A percentile compares a stretch with the other conserved stretches of the same genome.
Conservation (phyloP, 1,284 basidiomycete genomes). For the Ganoderma lucidum region DNA sequence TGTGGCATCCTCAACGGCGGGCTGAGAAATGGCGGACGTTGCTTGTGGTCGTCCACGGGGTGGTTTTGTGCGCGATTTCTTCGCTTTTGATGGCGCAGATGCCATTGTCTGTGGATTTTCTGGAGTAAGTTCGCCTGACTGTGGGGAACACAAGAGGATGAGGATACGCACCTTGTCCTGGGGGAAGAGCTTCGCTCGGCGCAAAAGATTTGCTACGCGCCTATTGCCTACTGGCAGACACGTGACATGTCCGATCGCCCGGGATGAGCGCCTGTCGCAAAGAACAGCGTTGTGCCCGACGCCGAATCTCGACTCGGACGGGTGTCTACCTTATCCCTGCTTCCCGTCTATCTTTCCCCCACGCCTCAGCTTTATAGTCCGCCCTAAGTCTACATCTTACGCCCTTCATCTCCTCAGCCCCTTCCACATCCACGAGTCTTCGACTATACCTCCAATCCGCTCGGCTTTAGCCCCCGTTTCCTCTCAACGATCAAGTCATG, state of each 20-base stretch:
- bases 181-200: slow-evolving; percentile 20
- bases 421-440: not conserved
- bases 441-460: slow-evolving; percentile 11
- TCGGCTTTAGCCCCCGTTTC: slow-evolving; percentile 8
- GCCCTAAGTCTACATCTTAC: not conserved
- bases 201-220: slow-evolving; percentile 34
- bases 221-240: slow-evolving; percentile 13
- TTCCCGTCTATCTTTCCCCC: not conserved
- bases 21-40: slow-evolving; percentile 68
- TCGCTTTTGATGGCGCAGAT: slow-evolving; percentile 50
- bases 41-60: slow-evolving; percentile 59
- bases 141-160: slow-evolving; percentile 1
- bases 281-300: not conserved
- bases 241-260: slow-evolving; percentile 14
- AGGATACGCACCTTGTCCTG: slow-evolving; percentile 21
- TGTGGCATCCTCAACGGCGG: slow-evolving; percentile 58
- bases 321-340: not conserved
- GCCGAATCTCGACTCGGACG: not conserved
- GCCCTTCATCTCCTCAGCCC: not conserved
- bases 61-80: slow-evolving; percentile 61
- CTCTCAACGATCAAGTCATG: slow-evolving; percentile 43
- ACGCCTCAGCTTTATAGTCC: not conserved
- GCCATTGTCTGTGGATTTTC: slow-evolving; percentile 42
- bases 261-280: slow-evolving; percentile 10
- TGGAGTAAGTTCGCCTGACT: not conserved